Evolutionary conservation across 805 yeast genomes (phyloP), one percentile per base, ranked within the genome.

Genomic region (Saccharomycopsis vini): DNA sequence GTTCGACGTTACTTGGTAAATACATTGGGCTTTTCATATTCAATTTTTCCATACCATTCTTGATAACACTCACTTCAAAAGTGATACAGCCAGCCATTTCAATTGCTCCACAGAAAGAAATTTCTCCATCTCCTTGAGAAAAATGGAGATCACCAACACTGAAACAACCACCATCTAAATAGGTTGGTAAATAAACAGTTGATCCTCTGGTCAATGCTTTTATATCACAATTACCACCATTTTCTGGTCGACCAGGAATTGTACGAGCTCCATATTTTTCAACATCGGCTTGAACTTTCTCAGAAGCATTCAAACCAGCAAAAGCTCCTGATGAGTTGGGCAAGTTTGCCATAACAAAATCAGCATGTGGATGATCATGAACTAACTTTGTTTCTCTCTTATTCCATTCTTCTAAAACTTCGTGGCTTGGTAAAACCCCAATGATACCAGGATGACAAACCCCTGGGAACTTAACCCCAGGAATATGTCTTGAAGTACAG

Each of bases 191-290:
- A 49, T 68, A 71, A 26, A 66, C 65, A 47, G 67, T 70, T 10
- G 76, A 68, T 4, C 76, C 77, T 38, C 73, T 54, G 3, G 74
- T 66, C 20, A 72, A 56, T 47, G 69, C 69, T 55, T 72, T 71
- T 52, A 72, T 72, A 49, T 71, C 77, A 55, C 75, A 71, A 52
- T 71, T 71, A 10, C 77, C 77, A 10, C 77, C 77, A 54, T 71
- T 62, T 57, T 71, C 77, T 23, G 72, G 75, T 50, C 75, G 54
- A 1, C 75, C 75, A 18, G 77, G 77, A 43, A 71, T 69, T 2
- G 77, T 71, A 32, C 77, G 61, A 5, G 75, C 74, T n/a, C 77
- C 77, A 38, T 63, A 64, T 37, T 54, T 55, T 5, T 60, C 66
- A 28, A 64, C 63, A 30, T 54, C 52, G 10, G 49, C 59, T 16